These are phyloP conservation scores for Knoxia roxburghii DNA, from an alignment of 257 asterid species.

Conservation along the genomic window DNA sequence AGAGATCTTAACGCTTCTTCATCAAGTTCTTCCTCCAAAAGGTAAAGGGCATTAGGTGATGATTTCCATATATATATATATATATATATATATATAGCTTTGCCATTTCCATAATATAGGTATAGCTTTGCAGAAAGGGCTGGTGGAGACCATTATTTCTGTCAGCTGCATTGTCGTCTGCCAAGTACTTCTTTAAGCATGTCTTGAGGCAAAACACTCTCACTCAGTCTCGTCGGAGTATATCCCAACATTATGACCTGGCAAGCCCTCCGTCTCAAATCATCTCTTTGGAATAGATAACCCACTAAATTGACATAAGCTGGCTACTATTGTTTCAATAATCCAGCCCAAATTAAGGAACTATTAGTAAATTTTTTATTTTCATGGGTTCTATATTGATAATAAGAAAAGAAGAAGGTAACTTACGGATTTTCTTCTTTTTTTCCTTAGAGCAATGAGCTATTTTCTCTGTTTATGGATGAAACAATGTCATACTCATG, in stretches of 20 bases:
- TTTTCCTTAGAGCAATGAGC: constrained; percentile 67
- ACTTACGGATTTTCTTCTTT: background rate
- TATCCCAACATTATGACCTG: constrained; percentile 78
- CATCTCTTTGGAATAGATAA: background rate
- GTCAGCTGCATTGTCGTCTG: constrained; percentile 63
- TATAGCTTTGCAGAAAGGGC: constrained; percentile 54
- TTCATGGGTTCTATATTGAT: too few relatives aligned
- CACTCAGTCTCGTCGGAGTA: constrained; percentile 75
- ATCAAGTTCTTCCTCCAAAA: constrained; percentile 38
- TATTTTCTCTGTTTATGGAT: constrained; percentile 58
- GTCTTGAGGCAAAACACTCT: constrained; percentile 63
- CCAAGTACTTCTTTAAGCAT: constrained; percentile 67
- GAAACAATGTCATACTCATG: constrained; percentile 87
- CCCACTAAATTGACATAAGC: too few relatives aligned
- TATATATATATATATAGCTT: too few relatives aligned
- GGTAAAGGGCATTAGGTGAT: too few relatives aligned
- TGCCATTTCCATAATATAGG: background rate
- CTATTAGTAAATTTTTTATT: too few relatives aligned
- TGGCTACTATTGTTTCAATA: too few relatives aligned
- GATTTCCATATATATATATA: background rate
- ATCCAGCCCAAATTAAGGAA: too few relatives aligned
- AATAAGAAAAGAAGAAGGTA: too few relatives aligned
- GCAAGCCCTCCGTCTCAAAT: constrained; percentile 38
- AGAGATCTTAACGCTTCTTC: constrained; percentile 53
- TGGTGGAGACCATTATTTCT: constrained; percentile 89